Percentiles rank a stretch among this genome's conserved stretches.
Evolutionary conservation across 352 stramenopile genomes (phyloP).

Genomic region (Phytophthora chlamydospora): DNA sequence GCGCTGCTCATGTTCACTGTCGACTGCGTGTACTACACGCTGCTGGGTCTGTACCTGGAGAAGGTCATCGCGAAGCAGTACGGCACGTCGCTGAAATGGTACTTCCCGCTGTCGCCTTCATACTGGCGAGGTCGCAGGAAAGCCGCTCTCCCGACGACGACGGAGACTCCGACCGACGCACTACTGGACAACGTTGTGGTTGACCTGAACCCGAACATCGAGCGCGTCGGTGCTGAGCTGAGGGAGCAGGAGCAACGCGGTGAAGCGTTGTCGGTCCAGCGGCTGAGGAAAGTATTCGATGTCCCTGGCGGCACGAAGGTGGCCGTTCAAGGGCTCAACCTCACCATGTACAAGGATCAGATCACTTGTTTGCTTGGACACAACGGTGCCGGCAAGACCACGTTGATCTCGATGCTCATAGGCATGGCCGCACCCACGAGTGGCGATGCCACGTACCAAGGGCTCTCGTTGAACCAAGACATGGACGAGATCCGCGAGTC

Average conservation of each 20-base stretch:
- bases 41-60: constrained; percentile 92
- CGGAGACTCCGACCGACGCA: constrained; percentile 8
- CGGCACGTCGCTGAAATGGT: constrained; percentile 87
- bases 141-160: background rate
- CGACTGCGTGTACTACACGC: constrained; percentile 89
- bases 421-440: constrained; percentile 60
- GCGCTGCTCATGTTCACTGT: constrained; percentile 76
- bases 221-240: constrained; percentile 36
- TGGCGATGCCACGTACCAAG: constrained; percentile 63
- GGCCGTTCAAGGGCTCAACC: constrained; percentile 74
- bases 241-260: constrained; percentile 34
- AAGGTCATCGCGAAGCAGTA: constrained; percentile 90
- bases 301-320: constrained; percentile 70
- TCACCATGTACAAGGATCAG: constrained; percentile 90
- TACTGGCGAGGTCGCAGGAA: constrained; percentile 30
- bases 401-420: constrained; percentile 89
- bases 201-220: constrained; percentile 35
- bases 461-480: constrained; percentile 68
- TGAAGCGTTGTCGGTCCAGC: constrained; percentile 38
- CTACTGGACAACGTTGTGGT: constrained; percentile 24
- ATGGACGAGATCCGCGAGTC: constrained; percentile 64
- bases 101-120: constrained; percentile 82
- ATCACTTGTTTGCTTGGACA: constrained; percentile 91
- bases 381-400: constrained; percentile 90
- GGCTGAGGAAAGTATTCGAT: constrained; percentile 61